A percentile compares a stretch with the other conserved stretches of the same genome.
Evolutionary conservation across 345 rosid genomes (phyloP).

Genomic region (Isatis tinctoria): DNA sequence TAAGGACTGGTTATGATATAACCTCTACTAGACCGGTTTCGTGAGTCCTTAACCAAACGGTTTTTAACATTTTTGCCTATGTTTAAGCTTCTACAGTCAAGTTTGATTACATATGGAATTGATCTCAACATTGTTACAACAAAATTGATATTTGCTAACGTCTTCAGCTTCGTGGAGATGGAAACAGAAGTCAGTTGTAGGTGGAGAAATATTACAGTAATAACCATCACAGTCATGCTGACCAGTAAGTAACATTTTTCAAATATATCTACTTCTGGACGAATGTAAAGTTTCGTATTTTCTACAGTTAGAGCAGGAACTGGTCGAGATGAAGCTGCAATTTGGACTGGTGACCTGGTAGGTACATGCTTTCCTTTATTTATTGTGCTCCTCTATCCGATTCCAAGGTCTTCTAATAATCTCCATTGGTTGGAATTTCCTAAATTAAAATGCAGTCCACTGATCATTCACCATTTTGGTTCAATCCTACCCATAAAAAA

Average conservation of each 20-base stretch:
- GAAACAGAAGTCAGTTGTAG: no score
- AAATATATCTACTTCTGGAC: background rate
- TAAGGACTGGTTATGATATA: no score
- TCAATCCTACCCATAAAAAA: background rate
- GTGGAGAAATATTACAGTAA: no score
- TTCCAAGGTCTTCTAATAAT: conserved; percentile 3
- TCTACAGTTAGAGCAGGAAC: conserved; percentile 95
- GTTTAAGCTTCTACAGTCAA: no score
- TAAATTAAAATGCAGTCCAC: background rate
- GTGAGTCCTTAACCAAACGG: no score
- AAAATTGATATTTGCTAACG: no score
- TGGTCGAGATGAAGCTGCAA: conserved; percentile 99
- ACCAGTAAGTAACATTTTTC: background rate
- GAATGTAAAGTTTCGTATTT: background rate
- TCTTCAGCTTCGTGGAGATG: no score
- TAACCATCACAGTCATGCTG: no score
- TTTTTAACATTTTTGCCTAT: no score
- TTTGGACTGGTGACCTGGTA: conserved; percentile 99
- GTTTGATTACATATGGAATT: no score
- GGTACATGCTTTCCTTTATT: conserved; percentile 71
- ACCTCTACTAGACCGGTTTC: no score
- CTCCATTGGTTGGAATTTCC: background rate
- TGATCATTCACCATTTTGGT: background rate
- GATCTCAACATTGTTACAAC: no score
- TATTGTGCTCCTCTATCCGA: conserved; percentile 17